Percentiles rank a stretch among this genome's conserved stretches.
Conservation (phyloP, 1,284 basidiomycete genomes). For the Malassezia restricta region DNA sequence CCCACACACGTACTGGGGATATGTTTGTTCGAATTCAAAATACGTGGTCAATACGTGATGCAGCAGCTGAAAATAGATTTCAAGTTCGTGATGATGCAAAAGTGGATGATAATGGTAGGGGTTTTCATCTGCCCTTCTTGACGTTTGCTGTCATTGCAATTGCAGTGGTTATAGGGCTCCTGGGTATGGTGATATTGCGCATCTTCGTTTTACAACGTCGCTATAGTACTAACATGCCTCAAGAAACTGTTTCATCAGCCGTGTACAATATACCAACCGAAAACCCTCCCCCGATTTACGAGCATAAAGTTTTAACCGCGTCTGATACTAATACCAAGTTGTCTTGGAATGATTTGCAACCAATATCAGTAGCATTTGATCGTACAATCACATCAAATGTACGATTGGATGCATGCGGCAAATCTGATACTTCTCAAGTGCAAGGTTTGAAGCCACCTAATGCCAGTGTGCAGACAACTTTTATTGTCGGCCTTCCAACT, state of each 20-base stretch:
- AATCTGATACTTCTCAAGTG: too few relatives aligned
- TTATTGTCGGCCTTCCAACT: conserved; percentile 4
- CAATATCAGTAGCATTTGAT: conserved; percentile 5
- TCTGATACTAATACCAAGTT: not conserved
- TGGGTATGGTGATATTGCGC: not conserved
- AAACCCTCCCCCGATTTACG: not conserved
- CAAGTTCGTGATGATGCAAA: too few relatives aligned
- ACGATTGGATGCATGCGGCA: not conserved
- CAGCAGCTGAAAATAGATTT: too few relatives aligned
- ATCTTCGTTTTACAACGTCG: conserved; percentile 7
- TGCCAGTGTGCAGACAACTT: conserved; percentile 1
- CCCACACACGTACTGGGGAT: too few relatives aligned
- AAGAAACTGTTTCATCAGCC: not conserved
- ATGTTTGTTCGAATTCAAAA: too few relatives aligned
- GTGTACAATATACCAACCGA: not conserved
- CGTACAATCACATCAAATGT: not conserved
- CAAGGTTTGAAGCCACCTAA: not conserved
- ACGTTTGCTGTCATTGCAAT: conserved; percentile 5
- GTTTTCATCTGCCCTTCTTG: not conserved
- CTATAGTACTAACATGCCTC: too few relatives aligned
- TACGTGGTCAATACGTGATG: too few relatives aligned
- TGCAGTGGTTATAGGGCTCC: conserved; percentile 1
- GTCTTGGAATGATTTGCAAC: not conserved
- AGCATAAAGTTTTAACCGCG: not conserved
- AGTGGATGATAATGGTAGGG: not conserved